A percentile compares a stretch with the other conserved stretches of the same genome.
phyloP scores from a whole-genome alignment of 345 rosid species.

The Boechera retrofracta region DNA sequence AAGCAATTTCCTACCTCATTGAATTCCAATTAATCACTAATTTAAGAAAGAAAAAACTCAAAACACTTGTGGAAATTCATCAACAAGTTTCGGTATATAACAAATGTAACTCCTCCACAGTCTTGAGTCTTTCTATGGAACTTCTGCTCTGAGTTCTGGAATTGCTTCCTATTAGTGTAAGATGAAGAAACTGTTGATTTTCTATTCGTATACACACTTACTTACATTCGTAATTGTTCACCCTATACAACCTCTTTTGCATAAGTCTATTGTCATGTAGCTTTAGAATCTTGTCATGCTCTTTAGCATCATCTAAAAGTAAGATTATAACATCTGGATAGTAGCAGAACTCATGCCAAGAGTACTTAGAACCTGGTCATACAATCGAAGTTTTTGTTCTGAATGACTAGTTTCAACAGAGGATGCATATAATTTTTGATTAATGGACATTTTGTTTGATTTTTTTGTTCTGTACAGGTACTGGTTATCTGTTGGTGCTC shows the following conservation, averaged over 20 bases:
- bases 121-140: not conserved
- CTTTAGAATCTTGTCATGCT: not conserved
- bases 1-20: not conserved
- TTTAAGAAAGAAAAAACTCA: too few relatives aligned
- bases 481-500: slow-evolving; percentile 97
- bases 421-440: not conserved
- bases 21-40: not conserved
- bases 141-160: slow-evolving; percentile 9
- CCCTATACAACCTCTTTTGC: slow-evolving; percentile 7
- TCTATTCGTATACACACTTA: not conserved
- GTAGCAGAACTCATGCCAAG: slow-evolving; percentile 7
- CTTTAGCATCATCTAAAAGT: not conserved
- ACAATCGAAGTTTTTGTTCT: not conserved
- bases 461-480: slow-evolving; percentile 52
- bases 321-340: not conserved
- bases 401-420: not conserved
- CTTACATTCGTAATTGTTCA: too few relatives aligned
- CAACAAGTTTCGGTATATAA: not conserved
- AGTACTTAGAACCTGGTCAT: not conserved
- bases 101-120: too few relatives aligned
- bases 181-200: slow-evolving; percentile 10
- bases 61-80: not conserved
- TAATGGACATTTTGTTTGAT: not conserved
- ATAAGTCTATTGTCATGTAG: slow-evolving; percentile 1
- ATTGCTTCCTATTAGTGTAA: slow-evolving; percentile 3